Percentiles rank a stretch among this genome's conserved stretches.
phyloP scores from a whole-genome alignment of 169 alveolate species.

The Cryptosporidium meleagridis region DNA sequence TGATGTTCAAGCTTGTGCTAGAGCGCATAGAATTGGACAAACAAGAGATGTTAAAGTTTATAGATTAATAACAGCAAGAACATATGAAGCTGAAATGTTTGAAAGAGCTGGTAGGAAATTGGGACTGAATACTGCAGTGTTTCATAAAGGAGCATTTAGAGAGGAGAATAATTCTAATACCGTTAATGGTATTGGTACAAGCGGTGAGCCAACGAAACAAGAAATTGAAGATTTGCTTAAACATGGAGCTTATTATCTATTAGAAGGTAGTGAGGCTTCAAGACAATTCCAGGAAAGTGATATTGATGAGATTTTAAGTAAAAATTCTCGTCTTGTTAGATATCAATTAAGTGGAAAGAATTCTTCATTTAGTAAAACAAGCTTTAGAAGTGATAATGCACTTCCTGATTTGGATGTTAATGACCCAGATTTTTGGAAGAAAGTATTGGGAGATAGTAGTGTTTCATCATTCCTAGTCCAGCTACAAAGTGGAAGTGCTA shows the following conservation, averaged over 20 bases:
- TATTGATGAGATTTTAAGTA: constrained; percentile 86
- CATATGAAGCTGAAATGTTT: constrained; percentile 93
- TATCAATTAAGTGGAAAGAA: constrained; percentile 83
- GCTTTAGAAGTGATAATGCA: constrained; percentile 83
- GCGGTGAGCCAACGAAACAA: constrained; percentile 77
- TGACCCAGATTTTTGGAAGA: constrained; percentile 89
- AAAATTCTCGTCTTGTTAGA: constrained; percentile 82
- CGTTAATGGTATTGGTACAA: constrained; percentile 67
- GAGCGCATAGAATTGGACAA: constrained; percentile 95
- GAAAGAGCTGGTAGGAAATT: constrained; percentile 92
- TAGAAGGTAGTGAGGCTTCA: constrained; percentile 84
- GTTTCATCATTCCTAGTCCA: constrained; percentile 68
- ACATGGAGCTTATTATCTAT: constrained; percentile 89
- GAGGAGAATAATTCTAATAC: constrained; percentile 53
- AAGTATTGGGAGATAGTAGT: constrained; percentile 78
- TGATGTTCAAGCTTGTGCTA: constrained; percentile 93
- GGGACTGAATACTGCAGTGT: constrained; percentile 92
- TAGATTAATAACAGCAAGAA: constrained; percentile 90
- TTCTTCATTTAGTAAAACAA: constrained; percentile 83
- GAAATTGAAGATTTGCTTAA: constrained; percentile 90
- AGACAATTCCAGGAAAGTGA: constrained; percentile 83
- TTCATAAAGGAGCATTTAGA: constrained; percentile 87
- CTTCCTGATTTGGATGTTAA: constrained; percentile 83
- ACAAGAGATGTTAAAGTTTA: constrained; percentile 91
- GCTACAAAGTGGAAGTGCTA: constrained; percentile 72